Evolutionary conservation across 169 alveolate genomes (phyloP).

Genomic region (Plasmodium reichenowi): DNA sequence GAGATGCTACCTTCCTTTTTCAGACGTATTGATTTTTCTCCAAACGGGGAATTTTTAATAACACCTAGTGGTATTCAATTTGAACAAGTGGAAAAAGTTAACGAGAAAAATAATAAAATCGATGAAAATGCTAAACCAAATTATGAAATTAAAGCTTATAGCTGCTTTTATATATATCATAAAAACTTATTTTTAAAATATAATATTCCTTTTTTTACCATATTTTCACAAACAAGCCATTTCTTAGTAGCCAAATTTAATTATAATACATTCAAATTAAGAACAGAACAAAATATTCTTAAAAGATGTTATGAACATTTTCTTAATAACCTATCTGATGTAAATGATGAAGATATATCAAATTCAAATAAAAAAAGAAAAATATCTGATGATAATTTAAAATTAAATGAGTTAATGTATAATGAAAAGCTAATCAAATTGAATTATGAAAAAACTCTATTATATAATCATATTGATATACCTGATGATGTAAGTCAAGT

Average conservation of each 20-base stretch:
- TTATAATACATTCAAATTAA: conserved; percentile 54
- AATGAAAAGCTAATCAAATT: conserved; percentile 40
- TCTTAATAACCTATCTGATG: conserved; percentile 1
- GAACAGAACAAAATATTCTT: conserved; percentile 52
- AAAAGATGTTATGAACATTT: conserved; percentile 66
- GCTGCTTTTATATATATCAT: conserved; percentile 75
- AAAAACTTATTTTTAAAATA: conserved; percentile 65
- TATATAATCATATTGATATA: conserved; percentile 53
- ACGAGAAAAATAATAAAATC: conserved; percentile 37
- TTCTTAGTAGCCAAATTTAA: conserved; percentile 75
- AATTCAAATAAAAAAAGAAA: conserved; percentile 52
- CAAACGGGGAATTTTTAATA: conserved; percentile 90
- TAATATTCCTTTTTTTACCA: conserved; percentile 71
- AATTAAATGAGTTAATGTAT: conserved; percentile 42
- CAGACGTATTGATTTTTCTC: conserved; percentile 93
- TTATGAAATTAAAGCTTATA: conserved; percentile 59
- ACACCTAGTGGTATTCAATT: conserved; percentile 91
- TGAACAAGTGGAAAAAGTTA: conserved; percentile 62
- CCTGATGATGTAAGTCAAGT: conserved; percentile 49
- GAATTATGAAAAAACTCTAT: conserved; percentile 62
- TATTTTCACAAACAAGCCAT: conserved; percentile 75
- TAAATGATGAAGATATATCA: neutral
- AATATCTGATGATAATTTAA: conserved; percentile 25
- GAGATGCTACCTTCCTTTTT: conserved; percentile 89
- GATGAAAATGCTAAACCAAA: conserved; percentile 60